Evolutionary conservation across 768 basidiomycete species (phyloP).

Genomic region (Leccinellum rugosiceps): DNA sequence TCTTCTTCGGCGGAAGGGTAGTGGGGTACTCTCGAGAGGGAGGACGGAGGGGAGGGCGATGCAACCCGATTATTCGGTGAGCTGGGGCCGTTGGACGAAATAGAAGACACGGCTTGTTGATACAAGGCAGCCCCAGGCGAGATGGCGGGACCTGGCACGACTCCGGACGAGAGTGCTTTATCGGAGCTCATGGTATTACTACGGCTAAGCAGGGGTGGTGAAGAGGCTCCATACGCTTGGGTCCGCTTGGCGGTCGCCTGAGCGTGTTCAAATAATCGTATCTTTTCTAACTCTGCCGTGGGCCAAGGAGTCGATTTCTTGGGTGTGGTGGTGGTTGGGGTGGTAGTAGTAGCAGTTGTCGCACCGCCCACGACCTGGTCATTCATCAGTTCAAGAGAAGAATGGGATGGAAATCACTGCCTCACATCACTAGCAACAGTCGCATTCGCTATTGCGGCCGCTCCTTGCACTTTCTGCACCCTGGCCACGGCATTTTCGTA

Average conservation of each 20-base stretch:
- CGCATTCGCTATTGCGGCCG: conserved; percentile 25
- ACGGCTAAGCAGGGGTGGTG: conserved; percentile 24
- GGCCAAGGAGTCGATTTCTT: conserved; percentile 42
- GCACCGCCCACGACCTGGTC: conserved; percentile 5
- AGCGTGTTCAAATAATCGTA: conserved; percentile 63
- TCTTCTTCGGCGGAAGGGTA: conserved; percentile 70
- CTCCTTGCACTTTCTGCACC: conserved; percentile 39
- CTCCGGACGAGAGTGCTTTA: conserved; percentile 11
- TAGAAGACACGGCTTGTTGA: conserved; percentile 43
- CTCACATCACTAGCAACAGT: conserved; percentile 27
- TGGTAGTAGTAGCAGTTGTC: background rate
- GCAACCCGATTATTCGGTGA: conserved; percentile 26
- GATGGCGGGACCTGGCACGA: conserved; percentile 18
- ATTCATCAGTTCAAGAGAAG: conserved; percentile 2
- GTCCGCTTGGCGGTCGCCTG: conserved; percentile 61
- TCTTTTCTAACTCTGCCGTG: conserved; percentile 76
- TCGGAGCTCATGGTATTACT: conserved; percentile 20
- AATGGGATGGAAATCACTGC: background rate
- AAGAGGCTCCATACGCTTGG: conserved; percentile 41
- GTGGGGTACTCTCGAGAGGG: conserved; percentile 37
- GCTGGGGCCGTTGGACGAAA: conserved; percentile 21
- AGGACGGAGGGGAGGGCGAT: conserved; percentile 28
- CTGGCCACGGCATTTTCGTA: conserved; percentile 39
- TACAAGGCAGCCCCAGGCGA: conserved; percentile 46
- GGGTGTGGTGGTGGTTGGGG: background rate